Evolutionary conservation across 148 eudicot species (phyloP), one percentile per base, ranked within the genome.

Genomic region (Heliamphora exappendiculata): DNA sequence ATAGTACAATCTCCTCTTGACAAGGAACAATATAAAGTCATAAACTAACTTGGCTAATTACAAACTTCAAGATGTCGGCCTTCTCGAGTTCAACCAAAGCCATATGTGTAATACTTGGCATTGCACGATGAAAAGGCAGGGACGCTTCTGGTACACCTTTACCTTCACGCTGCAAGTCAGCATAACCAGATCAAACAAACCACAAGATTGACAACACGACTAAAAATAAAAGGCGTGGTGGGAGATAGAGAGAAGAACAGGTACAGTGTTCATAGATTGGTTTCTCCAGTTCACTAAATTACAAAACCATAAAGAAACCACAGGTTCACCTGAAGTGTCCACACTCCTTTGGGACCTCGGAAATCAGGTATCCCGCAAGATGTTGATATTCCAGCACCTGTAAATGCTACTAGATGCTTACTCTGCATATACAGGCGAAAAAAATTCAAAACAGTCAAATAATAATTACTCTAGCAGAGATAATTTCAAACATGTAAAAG

Each of bases 331-430:
- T 93, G 96, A 88, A 93, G 98, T 64, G 98, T 93, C 98, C 98
- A 93, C 73, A 93, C 87, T 71, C 96, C 98, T 78, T 88, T 89
- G 39, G 96, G 98, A 74, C 98, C 98, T 78, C 98, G 92, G 85
- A 93, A 93, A 75, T 93, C 98, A 81, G 96, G 98, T 75, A 93
- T 91, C 59, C 98, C 98, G 76, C 93, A 91, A 76, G 98, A 91
- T 55, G 98, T 93, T 70, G 98, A 93, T 83, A 93, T 91, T 80
- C 96, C 98, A 37, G 98, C 98, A 76, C 98, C 98, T 17, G 96
- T 93, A 78, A 93, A 91, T 64, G 82, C 93, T 77, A 93, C 98
- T 75, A 93, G 78, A 79, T 93, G 96, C 88, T 91, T 93, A 85
- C 98, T 89, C 98, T 93, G 89, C 90, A 88, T 42, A 68, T 50